Evolutionary conservation across 129 eudicot genomes (phyloP), one percentile per base, ranked within the genome.

Genomic region (Tanacetum coccineum): DNA sequence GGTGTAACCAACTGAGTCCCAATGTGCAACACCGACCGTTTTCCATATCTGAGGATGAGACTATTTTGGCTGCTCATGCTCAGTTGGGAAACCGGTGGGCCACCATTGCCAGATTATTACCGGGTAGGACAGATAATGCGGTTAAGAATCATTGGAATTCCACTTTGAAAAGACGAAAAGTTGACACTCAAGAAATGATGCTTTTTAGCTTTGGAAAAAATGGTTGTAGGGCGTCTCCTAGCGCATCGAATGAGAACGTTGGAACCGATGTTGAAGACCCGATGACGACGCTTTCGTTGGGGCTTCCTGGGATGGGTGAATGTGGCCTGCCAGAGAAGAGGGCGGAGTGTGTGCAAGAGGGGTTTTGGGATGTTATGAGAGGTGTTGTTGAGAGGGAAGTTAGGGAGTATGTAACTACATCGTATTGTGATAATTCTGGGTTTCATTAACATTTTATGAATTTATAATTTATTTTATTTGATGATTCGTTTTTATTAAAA

Each of bases 1-100:
- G 96, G 96, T 89, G 96, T 47, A 89, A 89, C n/a, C 96, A 89
- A 77, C 80, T 89, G 11, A 81, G 96, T 49, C 96, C 96, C 0
- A 68, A 39, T 22, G 94, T 89, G 45, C 84, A 89, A 52, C 96
- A 86, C 84, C 81, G 85, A 6, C 94, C 96, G 3, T 89, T 89
- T 71, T 74, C 94, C 0, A 60, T 72, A 50, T 85, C 61, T 2
- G 96, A 89, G 51, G 96, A 89, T 26, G 86, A 83, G 4, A 59
- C 82, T 25, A 83, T 83, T 13, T 46, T 83, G 71, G 81, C 81
- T 15, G 96, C 96, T 13, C 94, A 83, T 30, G 79, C 80, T 8
- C 70, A 70, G 74, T 80, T 86, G n/a, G 96, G 96, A 0, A 89
- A 89, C 70, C 39, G 84, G 51, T 89, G 96, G 96, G 90, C 96